Percentiles rank a stretch among this genome's conserved stretches.
Conservation (phyloP, 371 early-diverging fungal genomes). For the Lichtheimia ramosa region DNA sequence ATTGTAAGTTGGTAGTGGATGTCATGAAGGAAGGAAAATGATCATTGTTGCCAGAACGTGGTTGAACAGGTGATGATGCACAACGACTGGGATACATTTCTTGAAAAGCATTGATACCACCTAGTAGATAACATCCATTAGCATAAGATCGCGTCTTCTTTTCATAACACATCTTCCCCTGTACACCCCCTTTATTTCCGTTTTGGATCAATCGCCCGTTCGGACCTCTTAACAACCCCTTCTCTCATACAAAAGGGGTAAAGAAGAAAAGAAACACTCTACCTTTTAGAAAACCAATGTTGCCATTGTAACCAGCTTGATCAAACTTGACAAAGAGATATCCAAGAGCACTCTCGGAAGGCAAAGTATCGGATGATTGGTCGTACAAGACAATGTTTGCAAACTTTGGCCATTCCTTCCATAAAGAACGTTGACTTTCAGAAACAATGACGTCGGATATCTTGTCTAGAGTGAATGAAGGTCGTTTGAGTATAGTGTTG, state of each 20-base stretch:
- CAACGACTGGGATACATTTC: conserved; percentile 8
- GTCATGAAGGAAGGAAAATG: not conserved
- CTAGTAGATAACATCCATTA: conserved; percentile 1
- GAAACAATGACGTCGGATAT: conserved; percentile 53
- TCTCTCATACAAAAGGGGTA: no score
- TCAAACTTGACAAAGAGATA: conserved; percentile 41
- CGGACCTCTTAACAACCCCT: no score
- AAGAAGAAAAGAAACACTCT: not conserved
- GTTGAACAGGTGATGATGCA: not conserved
- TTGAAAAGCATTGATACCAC: conserved; percentile 7
- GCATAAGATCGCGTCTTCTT: not conserved
- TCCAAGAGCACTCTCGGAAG: conserved; percentile 43
- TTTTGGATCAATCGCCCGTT: not conserved
- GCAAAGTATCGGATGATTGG: conserved; percentile 39
- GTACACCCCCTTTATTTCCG: not conserved
- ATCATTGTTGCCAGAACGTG: not conserved
- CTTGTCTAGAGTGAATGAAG: conserved; percentile 60
- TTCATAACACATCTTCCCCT: conserved; percentile 1
- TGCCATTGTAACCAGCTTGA: conserved; percentile 36
- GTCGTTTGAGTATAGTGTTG: conserved; percentile 57
- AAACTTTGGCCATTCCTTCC: conserved; percentile 46
- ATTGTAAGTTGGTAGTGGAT: not conserved
- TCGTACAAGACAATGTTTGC: conserved; percentile 60
- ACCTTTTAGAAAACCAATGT: conserved; percentile 55
- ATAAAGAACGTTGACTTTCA: conserved; percentile 36